Evolutionary conservation across 257 asterid genomes (phyloP), one percentile per base, ranked within the genome.

Genomic region (Apocynum venetum): DNA sequence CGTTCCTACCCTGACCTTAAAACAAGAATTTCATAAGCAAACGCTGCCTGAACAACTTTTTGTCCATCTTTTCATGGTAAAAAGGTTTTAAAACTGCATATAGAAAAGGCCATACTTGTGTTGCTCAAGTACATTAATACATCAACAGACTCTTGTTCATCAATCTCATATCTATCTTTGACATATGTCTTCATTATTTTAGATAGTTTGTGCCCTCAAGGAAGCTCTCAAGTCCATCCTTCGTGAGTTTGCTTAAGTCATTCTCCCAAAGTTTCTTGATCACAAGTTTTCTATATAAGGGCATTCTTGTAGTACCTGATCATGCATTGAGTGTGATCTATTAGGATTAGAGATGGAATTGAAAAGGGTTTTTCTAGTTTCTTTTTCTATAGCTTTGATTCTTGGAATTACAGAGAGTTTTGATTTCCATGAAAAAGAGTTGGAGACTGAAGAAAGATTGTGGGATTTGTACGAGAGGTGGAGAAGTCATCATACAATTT

Each of bases 381-480:
- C 85, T 12, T 72, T 93, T 64, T 83, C 93, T 13, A 66, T 90
- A 38, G 85, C 85, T 19, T 80, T 88, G 51, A 20, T 88, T 57
- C 48, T 86, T 13, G 47, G 79, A 2, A 84, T 87, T 2, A 91
- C 78, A 41, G 82, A 82, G 69, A 76, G 97, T 72, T 91, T 93
- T 35, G 92, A 91, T 82, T 93, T 87, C 86, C 91, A 88, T 3
- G 97, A 90, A 76, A 75, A 76, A 41, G 97, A 93, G 69, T 75
- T 93, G 64, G 98, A 93, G 70, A 91, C 92, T 0, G 93, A 91
- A 70, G 97, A 93, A 70, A 82, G 85, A 25, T 72, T 93, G 76
- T 93, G 95, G 96, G 91, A 82, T 14, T 61, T 91, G 84, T 93
- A 93, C 75, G 97, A 91, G 82, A 84, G 98, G 82, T 91, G 98